Conservation (phyloP, 1,139 yeast genomes). For the Debaryomyces fabryi region DNA sequence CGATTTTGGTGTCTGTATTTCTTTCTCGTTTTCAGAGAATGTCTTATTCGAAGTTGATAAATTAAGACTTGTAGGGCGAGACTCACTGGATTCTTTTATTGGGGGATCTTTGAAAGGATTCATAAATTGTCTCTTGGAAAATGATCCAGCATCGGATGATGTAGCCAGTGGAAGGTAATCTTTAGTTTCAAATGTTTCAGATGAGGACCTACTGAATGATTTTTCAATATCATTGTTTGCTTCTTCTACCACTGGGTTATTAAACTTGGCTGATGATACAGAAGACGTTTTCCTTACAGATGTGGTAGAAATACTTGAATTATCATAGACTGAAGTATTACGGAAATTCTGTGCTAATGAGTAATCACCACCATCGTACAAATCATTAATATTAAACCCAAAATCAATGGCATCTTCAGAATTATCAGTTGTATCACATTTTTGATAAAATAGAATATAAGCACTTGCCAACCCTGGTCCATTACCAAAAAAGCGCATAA, state of each 20-base stretch:
- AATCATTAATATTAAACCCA: constrained; percentile 38
- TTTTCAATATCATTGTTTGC: constrained; percentile 1
- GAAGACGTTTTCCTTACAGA: constrained; percentile 14
- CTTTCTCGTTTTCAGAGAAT: constrained; percentile 7
- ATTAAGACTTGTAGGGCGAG: not conserved
- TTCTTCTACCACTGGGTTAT: constrained; percentile 5
- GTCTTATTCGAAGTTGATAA: not conserved
- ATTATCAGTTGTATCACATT: constrained; percentile 24
- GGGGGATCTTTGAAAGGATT: constrained; percentile 34
- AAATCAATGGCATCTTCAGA: constrained; percentile 32
- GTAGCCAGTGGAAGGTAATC: constrained; percentile 3
- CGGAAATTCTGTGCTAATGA: constrained; percentile 13
- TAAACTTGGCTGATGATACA: constrained; percentile 5
- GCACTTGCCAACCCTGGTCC: constrained; percentile 90
- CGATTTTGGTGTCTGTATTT: constrained; percentile 1
- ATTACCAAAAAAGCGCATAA: constrained; percentile 86
- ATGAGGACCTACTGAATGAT: constrained; percentile 13
- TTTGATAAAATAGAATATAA: constrained; percentile 75
- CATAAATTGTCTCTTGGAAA: constrained; percentile 22
- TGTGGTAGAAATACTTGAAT: constrained; percentile 13
- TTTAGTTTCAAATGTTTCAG: constrained; percentile 9
- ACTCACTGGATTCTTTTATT: constrained; percentile 9
- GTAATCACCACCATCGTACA: constrained; percentile 39
- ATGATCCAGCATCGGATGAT: constrained; percentile 12
- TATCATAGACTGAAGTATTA: constrained; percentile 3